Evolutionary conservation across 495 filamentous ascomycete species (phyloP), one percentile per base, ranked within the genome.

Genomic region (Trichoderma virens): DNA sequence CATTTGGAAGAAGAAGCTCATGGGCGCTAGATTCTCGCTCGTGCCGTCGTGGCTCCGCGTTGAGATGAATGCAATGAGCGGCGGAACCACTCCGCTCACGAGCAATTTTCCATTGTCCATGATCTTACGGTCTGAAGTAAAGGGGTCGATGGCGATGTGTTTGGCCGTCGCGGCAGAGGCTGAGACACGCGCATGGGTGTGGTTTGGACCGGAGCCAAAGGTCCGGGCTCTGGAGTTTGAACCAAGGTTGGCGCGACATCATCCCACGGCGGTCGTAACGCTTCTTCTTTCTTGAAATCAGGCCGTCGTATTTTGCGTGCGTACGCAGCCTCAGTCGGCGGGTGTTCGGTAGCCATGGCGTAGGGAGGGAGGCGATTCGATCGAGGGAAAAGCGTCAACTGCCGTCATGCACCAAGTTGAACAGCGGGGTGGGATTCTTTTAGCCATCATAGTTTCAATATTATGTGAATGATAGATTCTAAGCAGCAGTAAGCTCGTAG

Each of bases 71-170:
- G 78, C 82, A 67, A 86, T 82, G 54, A 94, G 94, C 28, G 94
- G 82, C 0, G 93, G 93, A 28, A 96, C 84, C 67, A 98, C 87
- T 28, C 85, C 90, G 2, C 85, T 89, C 74, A 97, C 96, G n/a
- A 97, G 80, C 9, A 97, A 85, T 76, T 96, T 96, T 79, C 97
- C 97, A 77, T 97, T 97, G 70, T 83, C 86, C 0, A 79, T 74
- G 0, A 84, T 72, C 0, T 88, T 85, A 0, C 93, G 83, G 30
- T 88, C 88, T 20, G 86, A 78, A 54, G 81, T 86, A 69, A 92
- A 86, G 9, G 93, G 93, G 75, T 97, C 87, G 66, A 98, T 94
- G 67, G 88, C 79, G 51, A 95, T 73, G 70, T 95, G 91, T 16
- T 59, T 59, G 39, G 71, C 67, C 11, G 82, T 75, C 64, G 83